Conservation (phyloP, 805 yeast species). For the Schwanniomyces polymorphus region DNA sequence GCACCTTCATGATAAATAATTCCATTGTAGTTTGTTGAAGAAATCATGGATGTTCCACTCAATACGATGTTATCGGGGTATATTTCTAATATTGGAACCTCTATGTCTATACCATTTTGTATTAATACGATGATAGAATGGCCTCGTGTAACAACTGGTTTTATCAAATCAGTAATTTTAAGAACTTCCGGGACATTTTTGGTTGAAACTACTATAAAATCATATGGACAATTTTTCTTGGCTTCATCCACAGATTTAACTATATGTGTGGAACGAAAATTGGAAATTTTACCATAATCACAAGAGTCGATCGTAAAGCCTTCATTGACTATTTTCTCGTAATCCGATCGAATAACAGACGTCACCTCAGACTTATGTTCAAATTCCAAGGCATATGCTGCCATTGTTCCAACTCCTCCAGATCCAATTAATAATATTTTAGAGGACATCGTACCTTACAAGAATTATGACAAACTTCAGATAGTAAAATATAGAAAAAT, state of each 20-base stretch:
- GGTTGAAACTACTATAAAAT: slow-evolving; percentile 32
- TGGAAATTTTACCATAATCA: slow-evolving; percentile 21
- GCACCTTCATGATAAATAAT: slow-evolving; percentile 3
- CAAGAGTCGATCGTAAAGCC: slow-evolving; percentile 24
- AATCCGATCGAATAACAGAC: slow-evolving; percentile 28
- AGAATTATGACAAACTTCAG: too few species aligned
- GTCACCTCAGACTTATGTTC: slow-evolving; percentile 39
- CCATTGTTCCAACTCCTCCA: slow-evolving; percentile 80
- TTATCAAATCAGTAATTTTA: slow-evolving; percentile 35
- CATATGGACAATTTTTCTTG: slow-evolving; percentile 25
- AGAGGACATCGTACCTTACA: slow-evolving; percentile 3
- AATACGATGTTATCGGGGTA: slow-evolving; percentile 24
- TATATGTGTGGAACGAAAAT: slow-evolving; percentile 24
- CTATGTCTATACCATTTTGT: slow-evolving; percentile 31
- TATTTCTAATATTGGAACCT: slow-evolving; percentile 14
- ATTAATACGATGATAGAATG: slow-evolving; percentile 22
- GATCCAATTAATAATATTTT: slow-evolving; percentile 64
- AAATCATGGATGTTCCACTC: slow-evolving; percentile 27
- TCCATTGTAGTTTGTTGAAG: slow-evolving; percentile 18
- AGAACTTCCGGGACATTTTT: slow-evolving; percentile 23
- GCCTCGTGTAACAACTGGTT: slow-evolving; percentile 19
- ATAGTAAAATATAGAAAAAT: too few species aligned
- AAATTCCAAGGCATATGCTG: slow-evolving; percentile 56
- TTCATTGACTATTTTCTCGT: slow-evolving; percentile 15
- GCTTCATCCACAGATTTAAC: slow-evolving; percentile 30